phyloP scores from a whole-genome alignment of 768 basidiomycete genomes.

The Suillus clintonianus region DNA sequence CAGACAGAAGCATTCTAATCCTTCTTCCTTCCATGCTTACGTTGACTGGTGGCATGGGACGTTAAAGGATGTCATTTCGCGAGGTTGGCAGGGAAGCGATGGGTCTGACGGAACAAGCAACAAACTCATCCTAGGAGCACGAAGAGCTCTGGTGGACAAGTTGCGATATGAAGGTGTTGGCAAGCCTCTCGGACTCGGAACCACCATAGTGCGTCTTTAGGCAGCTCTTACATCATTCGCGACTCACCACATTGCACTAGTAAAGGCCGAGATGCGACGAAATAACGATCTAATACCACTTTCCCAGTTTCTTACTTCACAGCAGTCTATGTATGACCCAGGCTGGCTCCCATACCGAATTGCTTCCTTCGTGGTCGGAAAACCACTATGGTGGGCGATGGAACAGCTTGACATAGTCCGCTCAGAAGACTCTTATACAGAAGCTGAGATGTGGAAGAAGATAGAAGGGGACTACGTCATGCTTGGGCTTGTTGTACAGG shows the following conservation, averaged over 20 bases:
- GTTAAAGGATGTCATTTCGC: constrained; percentile 59
- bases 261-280: constrained; percentile 66
- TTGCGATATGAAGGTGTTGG: constrained; percentile 70
- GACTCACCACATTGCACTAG: constrained; percentile 45
- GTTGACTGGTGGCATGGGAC: constrained; percentile 86
- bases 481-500: constrained; percentile 60
- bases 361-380: constrained; percentile 70
- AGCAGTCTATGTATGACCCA: constrained; percentile 65
- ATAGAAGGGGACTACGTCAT: constrained; percentile 77
- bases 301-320: constrained; percentile 54
- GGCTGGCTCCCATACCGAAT: constrained; percentile 72
- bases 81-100: constrained; percentile 48
- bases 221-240: neutral
- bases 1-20: constrained; percentile 81
- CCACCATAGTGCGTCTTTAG: constrained; percentile 66
- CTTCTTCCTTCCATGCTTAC: constrained; percentile 77
- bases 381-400: constrained; percentile 86
- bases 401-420: constrained; percentile 75
- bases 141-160: constrained; percentile 53
- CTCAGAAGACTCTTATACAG: constrained; percentile 53
- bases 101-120: constrained; percentile 33
- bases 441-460: constrained; percentile 50
- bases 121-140: constrained; percentile 62
- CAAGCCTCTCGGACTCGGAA: constrained; percentile 70
- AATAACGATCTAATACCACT: constrained; percentile 48